Evolutionary conservation across 169 alveolate genomes (phyloP), one percentile per base, ranked within the genome.

Genomic region (Cryptosporidium xiaoi): DNA sequence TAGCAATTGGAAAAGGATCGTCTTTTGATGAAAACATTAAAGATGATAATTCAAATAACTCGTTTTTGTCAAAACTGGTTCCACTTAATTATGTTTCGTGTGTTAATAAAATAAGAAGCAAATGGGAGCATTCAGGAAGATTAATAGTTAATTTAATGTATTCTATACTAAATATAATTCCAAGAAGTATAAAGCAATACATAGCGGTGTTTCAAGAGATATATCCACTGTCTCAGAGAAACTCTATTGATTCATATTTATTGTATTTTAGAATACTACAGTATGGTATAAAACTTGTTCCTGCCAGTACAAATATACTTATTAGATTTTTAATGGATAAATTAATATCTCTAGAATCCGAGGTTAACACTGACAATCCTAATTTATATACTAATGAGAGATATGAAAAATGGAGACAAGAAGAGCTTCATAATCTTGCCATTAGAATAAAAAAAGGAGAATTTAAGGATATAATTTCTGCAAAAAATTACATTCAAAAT

Each of bases 351-450:
- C n/a, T 77, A 8, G 87, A 77, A 27, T 77, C 87, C 12, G 87
- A 77, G 34, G 48, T 77, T 3, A 68, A 77, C 33, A 31, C 51
- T 29, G 48, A 20, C 5, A 77, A 77, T 20, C 87, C 87, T 27
- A 77, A 77, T 60, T 58, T 44, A 6, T 40, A 27, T 18, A 77
- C 87, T 1, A 29, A 56, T 36, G 87, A 77, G 40, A 77, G 87
- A 29, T 77, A 58, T 29, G 87, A 77, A 62, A 77, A 77, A 50
- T 77, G 87, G 87, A 77, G 87, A 56, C 87, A 77, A 12, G 87
- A 77, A 18, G 87, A 77, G 27, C 64, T 77, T 18, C 87, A 77
- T 18, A 77, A 29, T 20, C 33, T 77, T 33, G 87, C 71, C 27
- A 15, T 77, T 13, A 58, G 64, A 62, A 60, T 77, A 29, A 58